Conservation (phyloP, 495 filamentous ascomycete species). For the Penicillium herquei region DNA sequence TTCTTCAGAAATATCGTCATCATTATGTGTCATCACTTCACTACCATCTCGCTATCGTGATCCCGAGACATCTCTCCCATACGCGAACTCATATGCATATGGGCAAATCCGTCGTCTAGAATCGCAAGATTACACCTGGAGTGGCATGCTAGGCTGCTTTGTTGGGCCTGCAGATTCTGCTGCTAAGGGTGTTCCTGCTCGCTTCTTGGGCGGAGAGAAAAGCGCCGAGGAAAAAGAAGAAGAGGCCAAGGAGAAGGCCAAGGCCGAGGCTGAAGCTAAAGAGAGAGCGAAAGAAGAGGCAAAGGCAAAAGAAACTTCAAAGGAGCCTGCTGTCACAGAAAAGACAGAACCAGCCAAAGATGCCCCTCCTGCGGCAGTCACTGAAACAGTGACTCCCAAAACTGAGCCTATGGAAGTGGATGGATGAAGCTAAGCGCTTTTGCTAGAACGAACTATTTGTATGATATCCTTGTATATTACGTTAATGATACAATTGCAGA, state of each 20-base stretch:
- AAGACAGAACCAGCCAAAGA: too few relatives aligned
- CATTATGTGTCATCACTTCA: conserved; percentile 75
- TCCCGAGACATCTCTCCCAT: conserved; percentile 72
- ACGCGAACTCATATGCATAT: conserved; percentile 72
- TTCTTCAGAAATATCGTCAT: conserved; percentile 44
- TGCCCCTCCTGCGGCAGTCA: too few relatives aligned
- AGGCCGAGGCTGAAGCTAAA: conserved; percentile 2
- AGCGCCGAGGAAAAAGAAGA: conserved; percentile 3
- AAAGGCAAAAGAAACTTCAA: background rate
- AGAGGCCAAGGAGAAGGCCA: conserved; percentile 1
- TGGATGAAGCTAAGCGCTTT: too few relatives aligned
- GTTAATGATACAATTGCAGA: too few relatives aligned
- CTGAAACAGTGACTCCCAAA: too few relatives aligned
- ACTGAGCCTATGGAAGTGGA: too few relatives aligned
- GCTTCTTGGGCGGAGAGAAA: conserved; percentile 51
- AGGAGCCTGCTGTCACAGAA: conserved; percentile 12
- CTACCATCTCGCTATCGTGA: conserved; percentile 76
- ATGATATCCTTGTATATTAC: too few relatives aligned
- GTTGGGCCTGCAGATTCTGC: conserved; percentile 61
- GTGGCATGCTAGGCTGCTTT: conserved; percentile 71
- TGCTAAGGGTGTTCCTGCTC: conserved; percentile 65
- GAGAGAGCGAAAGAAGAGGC: background rate
- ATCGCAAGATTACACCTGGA: conserved; percentile 68
- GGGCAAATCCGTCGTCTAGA: conserved; percentile 61
- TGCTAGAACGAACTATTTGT: too few relatives aligned